Conservation (phyloP, 1,139 yeast species). For the Saccharomyces hybrid region DNA sequence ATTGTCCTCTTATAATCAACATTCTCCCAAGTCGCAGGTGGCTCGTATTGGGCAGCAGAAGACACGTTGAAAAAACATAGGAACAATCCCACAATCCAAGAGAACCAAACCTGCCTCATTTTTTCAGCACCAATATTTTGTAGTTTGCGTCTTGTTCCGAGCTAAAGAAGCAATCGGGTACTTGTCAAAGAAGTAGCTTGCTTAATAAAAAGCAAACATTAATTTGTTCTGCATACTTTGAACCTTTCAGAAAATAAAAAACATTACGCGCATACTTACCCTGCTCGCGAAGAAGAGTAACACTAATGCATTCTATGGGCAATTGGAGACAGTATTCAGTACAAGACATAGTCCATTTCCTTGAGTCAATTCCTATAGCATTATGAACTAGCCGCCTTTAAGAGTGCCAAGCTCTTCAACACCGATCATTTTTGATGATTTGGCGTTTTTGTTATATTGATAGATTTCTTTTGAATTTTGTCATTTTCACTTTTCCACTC, state of each 20-base stretch:
- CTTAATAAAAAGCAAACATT: background rate
- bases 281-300: background rate
- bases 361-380: background rate
- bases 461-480: background rate
- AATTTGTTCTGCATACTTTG: background rate
- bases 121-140: background rate
- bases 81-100: constrained; percentile 8
- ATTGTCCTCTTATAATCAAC: constrained; percentile 36
- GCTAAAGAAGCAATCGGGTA: background rate
- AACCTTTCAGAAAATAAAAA: background rate
- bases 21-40: constrained; percentile 33
- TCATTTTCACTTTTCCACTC: background rate
- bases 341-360: background rate
- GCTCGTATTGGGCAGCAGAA: constrained; percentile 15
- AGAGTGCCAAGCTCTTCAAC: background rate
- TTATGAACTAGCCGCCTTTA: background rate
- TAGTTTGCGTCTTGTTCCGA: background rate
- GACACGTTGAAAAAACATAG: constrained; percentile 4
- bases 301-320: background rate
- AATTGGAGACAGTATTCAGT: background rate
- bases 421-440: background rate
- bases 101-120: background rate
- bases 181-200: background rate
- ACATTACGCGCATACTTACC: background rate
- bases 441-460: background rate